Evolutionary conservation across 2,329 filamentous ascomycete species (phyloP).

Genomic region (Moelleriella libera): DNA sequence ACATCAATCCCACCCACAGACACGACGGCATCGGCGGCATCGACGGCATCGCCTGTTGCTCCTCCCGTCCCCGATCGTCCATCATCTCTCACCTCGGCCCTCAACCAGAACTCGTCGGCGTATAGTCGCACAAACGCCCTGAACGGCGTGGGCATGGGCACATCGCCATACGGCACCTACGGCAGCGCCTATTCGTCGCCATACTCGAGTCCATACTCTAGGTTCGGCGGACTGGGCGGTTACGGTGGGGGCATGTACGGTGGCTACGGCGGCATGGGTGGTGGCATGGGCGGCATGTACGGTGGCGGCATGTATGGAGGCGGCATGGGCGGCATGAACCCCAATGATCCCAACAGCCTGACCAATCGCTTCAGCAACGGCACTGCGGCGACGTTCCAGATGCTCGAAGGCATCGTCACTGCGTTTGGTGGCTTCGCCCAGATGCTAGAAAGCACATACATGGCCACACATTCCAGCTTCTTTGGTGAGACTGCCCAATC

Average conservation of each 20-base stretch:
- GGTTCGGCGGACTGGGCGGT: constrained; percentile 26
- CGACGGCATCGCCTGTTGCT: constrained; percentile 28
- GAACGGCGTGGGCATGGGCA: constrained; percentile 26
- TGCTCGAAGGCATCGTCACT: constrained; percentile 92
- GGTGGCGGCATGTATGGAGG: constrained; percentile 29
- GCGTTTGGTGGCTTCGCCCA: constrained; percentile 96
- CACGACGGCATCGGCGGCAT: constrained; percentile 23
- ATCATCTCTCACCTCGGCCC: constrained; percentile 59
- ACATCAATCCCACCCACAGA: constrained; percentile 20
- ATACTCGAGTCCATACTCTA: constrained; percentile 26
- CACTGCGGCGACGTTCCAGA: constrained; percentile 93
- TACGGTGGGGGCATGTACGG: constrained; percentile 20
- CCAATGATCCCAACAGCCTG: constrained; percentile 79
- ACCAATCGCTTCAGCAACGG: constrained; percentile 92
- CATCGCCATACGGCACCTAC: constrained; percentile 34
- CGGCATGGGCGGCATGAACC: constrained; percentile 28
- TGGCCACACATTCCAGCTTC: constrained; percentile 98
- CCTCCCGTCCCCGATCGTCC: constrained; percentile 74
- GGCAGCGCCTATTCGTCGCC: constrained; percentile 23
- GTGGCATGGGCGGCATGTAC: constrained; percentile 26
- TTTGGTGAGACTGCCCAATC: constrained; percentile 53
- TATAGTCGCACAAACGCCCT: constrained; percentile 45
- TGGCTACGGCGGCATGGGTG: constrained; percentile 28
- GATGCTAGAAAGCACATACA: constrained; percentile 99
- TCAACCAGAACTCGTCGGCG: constrained; percentile 77